Percentiles rank a stretch among this genome's conserved stretches.
Evolutionary conservation across 2,329 filamentous ascomycete species (phyloP).

Genomic region (Epichloe bromicola): DNA sequence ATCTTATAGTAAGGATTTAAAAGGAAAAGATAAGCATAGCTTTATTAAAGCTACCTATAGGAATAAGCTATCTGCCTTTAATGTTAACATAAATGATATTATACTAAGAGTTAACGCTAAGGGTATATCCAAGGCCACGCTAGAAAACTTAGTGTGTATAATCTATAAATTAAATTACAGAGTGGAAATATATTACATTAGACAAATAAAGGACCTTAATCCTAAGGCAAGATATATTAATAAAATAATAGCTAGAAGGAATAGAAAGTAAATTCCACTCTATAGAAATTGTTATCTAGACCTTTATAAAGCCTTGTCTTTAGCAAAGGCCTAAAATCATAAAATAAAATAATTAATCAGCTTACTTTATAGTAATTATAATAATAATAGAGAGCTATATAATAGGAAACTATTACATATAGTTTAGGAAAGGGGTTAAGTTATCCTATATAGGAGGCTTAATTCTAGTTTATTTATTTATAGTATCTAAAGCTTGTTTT

Average conservation of each 20-base stretch:
- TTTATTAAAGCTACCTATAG: background rate
- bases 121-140: background rate
- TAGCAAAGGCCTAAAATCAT: no score
- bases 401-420: no score
- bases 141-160: background rate
- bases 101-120: background rate
- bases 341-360: no score
- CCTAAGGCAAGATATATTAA: background rate
- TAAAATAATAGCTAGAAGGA: background rate
- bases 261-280: background rate
- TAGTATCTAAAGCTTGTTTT: no score
- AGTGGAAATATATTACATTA: background rate
- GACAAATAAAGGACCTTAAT: background rate
- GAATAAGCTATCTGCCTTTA: background rate
- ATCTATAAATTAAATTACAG: background rate
- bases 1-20: background rate
- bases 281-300: background rate
- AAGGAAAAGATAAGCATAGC: background rate
- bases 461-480: no score
- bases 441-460: no score
- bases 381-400: no score
- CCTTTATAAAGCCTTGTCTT: background rate
- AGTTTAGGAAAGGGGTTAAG: no score
- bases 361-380: no score
- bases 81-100: background rate